These are phyloP conservation scores for Amauroascus niger DNA, from an alignment of 2,329 filamentous ascomycete species.

Conservation along the genomic window DNA sequence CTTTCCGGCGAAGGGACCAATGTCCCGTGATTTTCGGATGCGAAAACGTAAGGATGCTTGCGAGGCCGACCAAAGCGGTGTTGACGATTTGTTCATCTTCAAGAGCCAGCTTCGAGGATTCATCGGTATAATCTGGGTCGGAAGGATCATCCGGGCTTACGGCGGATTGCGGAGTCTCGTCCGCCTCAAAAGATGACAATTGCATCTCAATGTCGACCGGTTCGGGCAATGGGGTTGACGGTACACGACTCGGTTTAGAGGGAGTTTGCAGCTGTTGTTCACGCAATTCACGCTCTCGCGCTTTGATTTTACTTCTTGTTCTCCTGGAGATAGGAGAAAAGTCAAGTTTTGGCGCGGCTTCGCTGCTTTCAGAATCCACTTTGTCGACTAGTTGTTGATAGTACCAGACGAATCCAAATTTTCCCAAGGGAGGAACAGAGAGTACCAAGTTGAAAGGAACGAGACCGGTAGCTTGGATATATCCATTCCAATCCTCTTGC, in stretches of 20 bases:
- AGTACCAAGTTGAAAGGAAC: not conserved
- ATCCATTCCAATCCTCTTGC: not conserved
- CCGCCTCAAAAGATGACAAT: not conserved
- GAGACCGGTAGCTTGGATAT: not conserved
- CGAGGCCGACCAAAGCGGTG: conserved; percentile 10
- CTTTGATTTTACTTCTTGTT: not conserved
- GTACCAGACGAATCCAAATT: not conserved
- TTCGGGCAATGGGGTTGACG: not conserved
- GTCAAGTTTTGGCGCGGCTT: not conserved
- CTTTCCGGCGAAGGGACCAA: not conserved
- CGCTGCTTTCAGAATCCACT: not conserved
- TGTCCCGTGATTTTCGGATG: not conserved
- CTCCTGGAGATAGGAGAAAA: not conserved
- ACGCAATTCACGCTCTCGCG: not conserved
- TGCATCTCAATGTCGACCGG: not conserved
- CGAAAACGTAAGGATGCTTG: conserved; percentile 2
- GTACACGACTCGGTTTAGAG: not conserved
- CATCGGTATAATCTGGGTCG: conserved; percentile 1
- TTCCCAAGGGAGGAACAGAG: not conserved
- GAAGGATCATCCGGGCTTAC: not conserved
- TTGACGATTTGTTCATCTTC: conserved; percentile 15
- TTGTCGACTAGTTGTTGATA: not conserved
- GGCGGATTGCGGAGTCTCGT: not conserved
- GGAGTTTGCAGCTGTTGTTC: not conserved
- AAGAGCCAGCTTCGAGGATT: not conserved